phyloP scores from a whole-genome alignment of 1,284 basidiomycete genomes.

The Ganoderma multipileum region DNA sequence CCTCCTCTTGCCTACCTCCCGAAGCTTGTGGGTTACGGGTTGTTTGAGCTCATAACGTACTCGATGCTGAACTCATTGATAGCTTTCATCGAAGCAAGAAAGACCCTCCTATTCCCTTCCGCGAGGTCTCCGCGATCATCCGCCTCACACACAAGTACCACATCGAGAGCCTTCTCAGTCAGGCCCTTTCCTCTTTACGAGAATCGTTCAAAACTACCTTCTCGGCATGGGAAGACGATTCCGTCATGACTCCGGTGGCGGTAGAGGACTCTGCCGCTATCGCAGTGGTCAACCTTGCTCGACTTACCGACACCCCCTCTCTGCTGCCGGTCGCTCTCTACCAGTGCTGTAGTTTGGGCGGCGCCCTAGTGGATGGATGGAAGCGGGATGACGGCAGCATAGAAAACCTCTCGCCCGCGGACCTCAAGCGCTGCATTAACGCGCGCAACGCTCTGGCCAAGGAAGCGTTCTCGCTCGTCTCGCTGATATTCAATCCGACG shows the following conservation, averaged over 20 bases:
- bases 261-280: not conserved
- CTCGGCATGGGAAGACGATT: not conserved
- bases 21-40: not conserved
- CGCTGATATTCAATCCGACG: not conserved
- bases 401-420: not conserved
- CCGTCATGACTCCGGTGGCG: not conserved
- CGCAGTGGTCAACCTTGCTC: constrained; percentile 11
- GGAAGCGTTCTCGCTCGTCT: not conserved
- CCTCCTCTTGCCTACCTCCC: not conserved
- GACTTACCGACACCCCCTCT: not conserved
- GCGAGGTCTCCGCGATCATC: constrained; percentile 8
- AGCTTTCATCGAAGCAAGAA: not conserved
- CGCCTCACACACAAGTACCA: constrained; percentile 18
- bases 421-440: not conserved
- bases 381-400: not conserved
- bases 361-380: not conserved
- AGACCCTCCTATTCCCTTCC: not conserved
- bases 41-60: not conserved
- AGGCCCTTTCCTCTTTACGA: not conserved
- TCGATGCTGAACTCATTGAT: not conserved
- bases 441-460: not conserved
- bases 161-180: not conserved
- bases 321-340: constrained; percentile 7
- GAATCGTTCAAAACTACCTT: not conserved
- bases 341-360: not conserved